A percentile compares a stretch with the other conserved stretches of the same genome.
Conservation (phyloP, 768 basidiomycete genomes). For the Serendipita sp. region DNA sequence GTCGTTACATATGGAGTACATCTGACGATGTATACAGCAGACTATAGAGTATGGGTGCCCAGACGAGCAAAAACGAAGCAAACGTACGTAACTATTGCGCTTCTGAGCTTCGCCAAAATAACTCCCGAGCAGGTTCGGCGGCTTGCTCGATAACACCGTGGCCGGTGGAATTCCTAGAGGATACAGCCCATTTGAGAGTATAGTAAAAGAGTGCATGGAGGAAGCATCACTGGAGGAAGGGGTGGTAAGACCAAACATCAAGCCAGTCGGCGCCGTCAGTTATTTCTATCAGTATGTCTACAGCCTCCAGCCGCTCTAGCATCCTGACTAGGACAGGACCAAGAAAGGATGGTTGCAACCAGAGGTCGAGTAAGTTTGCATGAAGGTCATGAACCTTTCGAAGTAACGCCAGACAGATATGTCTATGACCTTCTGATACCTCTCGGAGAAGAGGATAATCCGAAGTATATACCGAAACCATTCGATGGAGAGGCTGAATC, state of each 20-base stretch:
- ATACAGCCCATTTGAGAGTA: conserved; percentile 47
- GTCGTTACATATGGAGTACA: conserved; percentile 86
- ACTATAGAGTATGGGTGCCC: conserved; percentile 68
- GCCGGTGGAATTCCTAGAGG: conserved; percentile 86
- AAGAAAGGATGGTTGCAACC: conserved; percentile 67
- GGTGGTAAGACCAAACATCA: conserved; percentile 43
- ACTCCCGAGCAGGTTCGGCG: conserved; percentile 14
- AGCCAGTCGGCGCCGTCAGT: conserved; percentile 50
- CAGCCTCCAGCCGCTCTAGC: neutral
- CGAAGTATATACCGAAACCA: conserved; percentile 46
- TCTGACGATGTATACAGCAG: conserved; percentile 56
- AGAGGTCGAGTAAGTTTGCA: conserved; percentile 52
- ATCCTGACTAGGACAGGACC: conserved; percentile 26
- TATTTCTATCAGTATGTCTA: conserved; percentile 57
- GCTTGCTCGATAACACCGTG: conserved; percentile 75
- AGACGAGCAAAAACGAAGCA: conserved; percentile 72
- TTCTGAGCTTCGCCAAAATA: neutral
- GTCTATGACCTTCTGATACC: conserved; percentile 72
- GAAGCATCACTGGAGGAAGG: conserved; percentile 68
- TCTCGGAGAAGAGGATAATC: conserved; percentile 23
- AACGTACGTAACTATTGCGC: conserved; percentile 41
- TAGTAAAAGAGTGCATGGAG: conserved; percentile 86
- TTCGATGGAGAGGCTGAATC: conserved; percentile 88
- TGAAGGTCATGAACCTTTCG: neutral
- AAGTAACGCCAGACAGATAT: conserved; percentile 33